Evolutionary conservation across 345 rosid species (phyloP), one percentile per base, ranked within the genome.

Genomic region (Eucalyptus sp.): DNA sequence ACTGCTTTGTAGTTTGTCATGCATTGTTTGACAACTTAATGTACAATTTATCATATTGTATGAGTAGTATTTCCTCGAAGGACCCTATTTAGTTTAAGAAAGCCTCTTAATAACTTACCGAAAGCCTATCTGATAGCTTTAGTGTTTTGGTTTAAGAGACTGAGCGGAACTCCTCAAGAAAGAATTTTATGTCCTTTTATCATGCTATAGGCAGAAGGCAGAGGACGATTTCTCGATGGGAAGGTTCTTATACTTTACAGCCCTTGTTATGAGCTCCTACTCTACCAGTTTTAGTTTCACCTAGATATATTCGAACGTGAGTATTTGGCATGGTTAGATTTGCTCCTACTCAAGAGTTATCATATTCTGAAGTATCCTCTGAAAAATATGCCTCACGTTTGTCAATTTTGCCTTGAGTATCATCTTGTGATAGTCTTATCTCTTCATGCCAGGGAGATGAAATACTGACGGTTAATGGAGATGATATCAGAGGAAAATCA

Each of bases 401-500:
- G 84, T 20, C 84, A 76, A 20, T 76, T 37, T 76, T 76, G 27
- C 83, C 83, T 41, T 41, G 84, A 76, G 58, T 76, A 20, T 62
- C 31, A 76, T 76, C 29, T 76, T 41, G 24, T 20, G 48, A 41
- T 41, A 76, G 48, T 76, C 48, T 76, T 41, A 20, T 76, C 12
- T 76, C 89, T 68, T 90, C 86, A 90, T 91, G 86, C 10, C 83
- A 96, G 99, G 98, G 99, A 66, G 99, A 97, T 92, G 97, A 97
- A 91, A 90, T 97, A 89, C 88, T 95, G 88, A 94, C 97, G 60
- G 98, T 97, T 56, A 95, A 96, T 92, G 99, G 98, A 90, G 90
- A 92, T 91, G 96, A 95, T 89, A 97, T 95, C 50, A 91, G 56
- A 81, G 99, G 99, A 90, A 97, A 96, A 93, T 96, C 99, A 58